Percentiles rank a stretch among this genome's conserved stretches.
Evolutionary conservation across 306 rosid species (phyloP).

Genomic region (Castanea mollissima): DNA sequence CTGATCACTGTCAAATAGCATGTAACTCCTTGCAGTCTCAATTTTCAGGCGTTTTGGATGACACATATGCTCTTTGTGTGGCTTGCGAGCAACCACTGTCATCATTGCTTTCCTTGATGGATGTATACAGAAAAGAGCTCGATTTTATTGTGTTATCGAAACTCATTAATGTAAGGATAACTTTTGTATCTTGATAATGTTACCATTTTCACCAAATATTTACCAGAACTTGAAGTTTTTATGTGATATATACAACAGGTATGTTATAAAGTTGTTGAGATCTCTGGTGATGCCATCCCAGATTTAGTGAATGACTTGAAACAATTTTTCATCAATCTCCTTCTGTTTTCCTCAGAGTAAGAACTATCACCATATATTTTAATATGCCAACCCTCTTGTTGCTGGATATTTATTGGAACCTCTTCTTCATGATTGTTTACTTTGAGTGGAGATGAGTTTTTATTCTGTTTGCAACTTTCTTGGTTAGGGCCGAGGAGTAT

Average conservation of each 20-base stretch:
- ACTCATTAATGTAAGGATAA: conserved; percentile 37
- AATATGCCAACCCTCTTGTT: not conserved
- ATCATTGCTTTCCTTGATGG: conserved; percentile 50
- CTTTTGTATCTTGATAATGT: not conserved
- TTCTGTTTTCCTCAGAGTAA: conserved; percentile 54
- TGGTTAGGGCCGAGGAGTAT: not conserved
- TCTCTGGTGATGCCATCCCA: conserved; percentile 50
- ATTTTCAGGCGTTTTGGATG: conserved; percentile 62
- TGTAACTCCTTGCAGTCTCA: not conserved
- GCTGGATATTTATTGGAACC: not conserved
- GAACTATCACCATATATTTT: conserved; percentile 5
- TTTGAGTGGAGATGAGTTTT: not conserved
- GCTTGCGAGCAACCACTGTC: conserved; percentile 49
- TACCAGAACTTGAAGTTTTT: not conserved
- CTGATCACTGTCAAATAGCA: not conserved
- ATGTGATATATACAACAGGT: conserved; percentile 37
- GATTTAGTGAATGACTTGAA: conserved; percentile 48
- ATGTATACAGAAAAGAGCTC: conserved; percentile 46
- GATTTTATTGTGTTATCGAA: conserved; percentile 47
- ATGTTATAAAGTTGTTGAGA: conserved; percentile 35
- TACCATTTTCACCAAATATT: not conserved
- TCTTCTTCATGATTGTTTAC: not conserved
- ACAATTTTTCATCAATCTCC: conserved; percentile 46
- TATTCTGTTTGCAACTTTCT: not conserved
- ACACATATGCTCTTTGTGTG: conserved; percentile 55